Percentiles rank a stretch among this genome's conserved stretches.
These are phyloP conservation scores for Fomitiporia mediterranea DNA, from an alignment of 1,284 basidiomycete species.

Conservation along the genomic window DNA sequence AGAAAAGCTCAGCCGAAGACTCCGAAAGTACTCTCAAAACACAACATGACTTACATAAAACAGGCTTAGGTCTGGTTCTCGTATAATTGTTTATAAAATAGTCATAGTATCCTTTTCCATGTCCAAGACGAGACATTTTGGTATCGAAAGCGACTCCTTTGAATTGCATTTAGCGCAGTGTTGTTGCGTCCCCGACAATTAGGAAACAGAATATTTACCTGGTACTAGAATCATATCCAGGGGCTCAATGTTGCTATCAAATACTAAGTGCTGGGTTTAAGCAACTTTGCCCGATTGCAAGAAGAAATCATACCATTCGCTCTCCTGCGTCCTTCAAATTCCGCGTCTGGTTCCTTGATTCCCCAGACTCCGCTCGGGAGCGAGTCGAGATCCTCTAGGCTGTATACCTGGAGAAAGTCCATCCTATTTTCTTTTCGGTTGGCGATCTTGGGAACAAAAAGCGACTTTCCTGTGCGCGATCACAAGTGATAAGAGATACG, in stretches of 20 bases:
- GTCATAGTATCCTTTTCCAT: slow-evolving; percentile 81
- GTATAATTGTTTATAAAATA: slow-evolving; percentile 58
- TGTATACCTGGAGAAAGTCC: slow-evolving; percentile 62
- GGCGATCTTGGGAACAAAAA: slow-evolving; percentile 68
- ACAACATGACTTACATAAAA: slow-evolving; percentile 23
- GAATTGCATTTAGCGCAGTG: slow-evolving; percentile 14
- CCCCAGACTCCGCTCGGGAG: slow-evolving; percentile 65
- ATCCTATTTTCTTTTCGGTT: slow-evolving; percentile 44
- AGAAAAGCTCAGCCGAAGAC: not conserved
- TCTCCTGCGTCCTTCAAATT: slow-evolving; percentile 42
- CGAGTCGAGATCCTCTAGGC: slow-evolving; percentile 48
- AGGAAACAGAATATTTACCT: slow-evolving; percentile 38
- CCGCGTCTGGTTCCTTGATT: slow-evolving; percentile 59
- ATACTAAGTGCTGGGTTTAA: slow-evolving; percentile 33
- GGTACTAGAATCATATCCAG: slow-evolving; percentile 69
- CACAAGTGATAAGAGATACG: not conserved
- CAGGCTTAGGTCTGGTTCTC: slow-evolving; percentile 24
- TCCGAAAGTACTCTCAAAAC: slow-evolving; percentile 37
- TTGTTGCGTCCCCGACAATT: slow-evolving; percentile 3
- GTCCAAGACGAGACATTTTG: slow-evolving; percentile 64
- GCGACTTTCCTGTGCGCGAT: slow-evolving; percentile 49
- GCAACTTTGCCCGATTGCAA: not conserved
- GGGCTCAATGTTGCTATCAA: slow-evolving; percentile 36
- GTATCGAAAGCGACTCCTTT: slow-evolving; percentile 73
- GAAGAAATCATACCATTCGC: slow-evolving; percentile 42